A percentile compares a stretch with the other conserved stretches of the same genome.
phyloP scores from a whole-genome alignment of 768 basidiomycete genomes.

The Gloeophyllum trabeum region DNA sequence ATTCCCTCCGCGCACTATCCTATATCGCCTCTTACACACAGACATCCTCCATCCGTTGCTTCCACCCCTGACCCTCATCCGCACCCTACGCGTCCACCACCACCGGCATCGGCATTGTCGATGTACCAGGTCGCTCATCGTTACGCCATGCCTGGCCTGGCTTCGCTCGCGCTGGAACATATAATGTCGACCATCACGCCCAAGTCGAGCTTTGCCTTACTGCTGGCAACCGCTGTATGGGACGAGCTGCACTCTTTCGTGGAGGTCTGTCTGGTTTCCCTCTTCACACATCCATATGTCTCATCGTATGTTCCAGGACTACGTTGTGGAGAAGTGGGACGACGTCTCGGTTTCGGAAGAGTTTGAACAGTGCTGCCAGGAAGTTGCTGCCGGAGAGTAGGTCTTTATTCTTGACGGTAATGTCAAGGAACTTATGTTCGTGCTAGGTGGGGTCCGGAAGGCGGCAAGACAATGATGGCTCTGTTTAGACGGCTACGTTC shows the following conservation, averaged over 20 bases:
- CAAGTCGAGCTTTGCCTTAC: constrained; percentile 51
- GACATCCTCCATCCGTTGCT: constrained; percentile 11
- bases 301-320: constrained; percentile 34
- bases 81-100: constrained; percentile 52
- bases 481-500: constrained; percentile 60
- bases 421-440: constrained; percentile 3
- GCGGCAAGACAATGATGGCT: constrained; percentile 56
- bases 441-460: constrained; percentile 57
- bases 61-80: constrained; percentile 53
- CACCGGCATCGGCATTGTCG: constrained; percentile 60
- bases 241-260: constrained; percentile 50
- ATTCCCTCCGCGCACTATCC: constrained; percentile 27
- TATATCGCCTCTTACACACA: constrained; percentile 31
- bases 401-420: constrained; percentile 14
- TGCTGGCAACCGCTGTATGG: constrained; percentile 60
- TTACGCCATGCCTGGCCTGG: constrained; percentile 56
- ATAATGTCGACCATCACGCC: constrained; percentile 62
- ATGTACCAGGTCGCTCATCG: constrained; percentile 73
- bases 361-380: constrained; percentile 60
- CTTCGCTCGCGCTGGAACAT: constrained; percentile 59
- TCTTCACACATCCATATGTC: constrained; percentile 6
- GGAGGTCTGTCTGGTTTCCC: constrained; percentile 30
- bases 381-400: constrained; percentile 66
- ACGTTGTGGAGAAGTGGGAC: constrained; percentile 68
- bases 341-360: constrained; percentile 51